These are phyloP conservation scores for Corylus heterophylla DNA, from an alignment of 306 rosid species.

Conservation along the genomic window DNA sequence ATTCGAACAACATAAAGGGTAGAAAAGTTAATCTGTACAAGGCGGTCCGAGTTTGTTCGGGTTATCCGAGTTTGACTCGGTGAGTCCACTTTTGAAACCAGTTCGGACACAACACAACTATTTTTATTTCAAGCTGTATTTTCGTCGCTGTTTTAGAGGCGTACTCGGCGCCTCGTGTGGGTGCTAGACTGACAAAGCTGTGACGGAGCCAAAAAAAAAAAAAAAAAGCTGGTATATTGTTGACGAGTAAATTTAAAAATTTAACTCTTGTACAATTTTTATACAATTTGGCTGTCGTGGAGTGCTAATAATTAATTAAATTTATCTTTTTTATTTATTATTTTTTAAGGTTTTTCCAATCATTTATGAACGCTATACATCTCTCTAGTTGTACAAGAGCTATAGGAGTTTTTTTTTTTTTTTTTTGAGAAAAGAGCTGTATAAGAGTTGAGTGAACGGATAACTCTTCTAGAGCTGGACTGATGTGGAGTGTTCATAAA, in stretches of 20 bases:
- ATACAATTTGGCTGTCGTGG: too few species aligned
- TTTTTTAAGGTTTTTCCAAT: too few species aligned
- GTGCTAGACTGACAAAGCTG: neutral
- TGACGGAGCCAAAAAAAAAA: neutral
- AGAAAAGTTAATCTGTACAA: neutral
- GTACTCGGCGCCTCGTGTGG: conserved; percentile 29
- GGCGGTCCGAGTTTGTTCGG: neutral
- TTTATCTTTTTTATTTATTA: too few species aligned
- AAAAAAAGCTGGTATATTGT: neutral
- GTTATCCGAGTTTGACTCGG: neutral
- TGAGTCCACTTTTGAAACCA: neutral
- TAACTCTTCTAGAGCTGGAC: too few species aligned
- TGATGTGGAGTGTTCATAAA: too few species aligned
- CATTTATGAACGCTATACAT: too few species aligned
- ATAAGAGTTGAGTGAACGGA: too few species aligned
- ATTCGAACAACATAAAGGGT: neutral
- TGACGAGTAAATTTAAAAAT: neutral
- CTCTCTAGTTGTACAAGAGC: too few species aligned
- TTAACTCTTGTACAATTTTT: too few species aligned
- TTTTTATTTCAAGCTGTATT: neutral
- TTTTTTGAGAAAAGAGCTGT: too few species aligned
- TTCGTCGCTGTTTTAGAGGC: neutral
- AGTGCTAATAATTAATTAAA: too few species aligned
- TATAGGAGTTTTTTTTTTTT: too few species aligned
- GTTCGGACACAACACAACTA: neutral